These are phyloP conservation scores for Bjerkandera adusta DNA, from an alignment of 1,284 basidiomycete genomes.

Conservation along the genomic window DNA sequence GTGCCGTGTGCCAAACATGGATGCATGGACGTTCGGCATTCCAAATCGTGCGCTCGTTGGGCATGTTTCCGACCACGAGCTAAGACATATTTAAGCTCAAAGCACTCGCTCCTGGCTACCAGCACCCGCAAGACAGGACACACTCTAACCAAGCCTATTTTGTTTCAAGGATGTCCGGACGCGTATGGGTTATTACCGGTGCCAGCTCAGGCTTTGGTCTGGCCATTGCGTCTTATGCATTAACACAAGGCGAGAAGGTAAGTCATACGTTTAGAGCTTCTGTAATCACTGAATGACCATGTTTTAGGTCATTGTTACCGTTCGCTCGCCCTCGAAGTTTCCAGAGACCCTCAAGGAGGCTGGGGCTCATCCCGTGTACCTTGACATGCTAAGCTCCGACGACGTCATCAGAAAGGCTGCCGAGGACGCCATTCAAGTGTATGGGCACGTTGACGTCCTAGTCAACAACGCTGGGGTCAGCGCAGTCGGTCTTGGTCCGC, in stretches of 20 bases:
- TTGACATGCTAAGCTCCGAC: conserved; percentile 24
- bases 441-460: conserved; percentile 20
- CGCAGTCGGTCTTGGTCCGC: conserved; percentile 19
- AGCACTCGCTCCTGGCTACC: too few relatives aligned
- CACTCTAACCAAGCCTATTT: too few relatives aligned
- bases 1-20: too few relatives aligned
- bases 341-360: conserved; percentile 17
- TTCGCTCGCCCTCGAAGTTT: conserved; percentile 22
- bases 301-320: conserved; percentile 28
- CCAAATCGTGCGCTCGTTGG: too few relatives aligned
- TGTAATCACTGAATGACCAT: too few relatives aligned
- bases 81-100: too few relatives aligned
- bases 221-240: conserved; percentile 23
- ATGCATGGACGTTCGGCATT: too few relatives aligned
- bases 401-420: conserved; percentile 22
- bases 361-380: conserved; percentile 22
- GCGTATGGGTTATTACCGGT: conserved; percentile 31
- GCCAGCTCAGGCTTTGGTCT: conserved; percentile 31
- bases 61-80: too few relatives aligned
- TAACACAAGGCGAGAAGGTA: conserved; percentile 28
- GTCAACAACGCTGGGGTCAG: conserved; percentile 25
- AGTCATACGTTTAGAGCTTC: not conserved
- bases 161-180: conserved; percentile 1
- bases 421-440: conserved; percentile 20
- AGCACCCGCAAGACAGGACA: too few relatives aligned